These are phyloP conservation scores for Peniophora sp. DNA, from an alignment of 1,284 basidiomycete species.

Conservation along the genomic window DNA sequence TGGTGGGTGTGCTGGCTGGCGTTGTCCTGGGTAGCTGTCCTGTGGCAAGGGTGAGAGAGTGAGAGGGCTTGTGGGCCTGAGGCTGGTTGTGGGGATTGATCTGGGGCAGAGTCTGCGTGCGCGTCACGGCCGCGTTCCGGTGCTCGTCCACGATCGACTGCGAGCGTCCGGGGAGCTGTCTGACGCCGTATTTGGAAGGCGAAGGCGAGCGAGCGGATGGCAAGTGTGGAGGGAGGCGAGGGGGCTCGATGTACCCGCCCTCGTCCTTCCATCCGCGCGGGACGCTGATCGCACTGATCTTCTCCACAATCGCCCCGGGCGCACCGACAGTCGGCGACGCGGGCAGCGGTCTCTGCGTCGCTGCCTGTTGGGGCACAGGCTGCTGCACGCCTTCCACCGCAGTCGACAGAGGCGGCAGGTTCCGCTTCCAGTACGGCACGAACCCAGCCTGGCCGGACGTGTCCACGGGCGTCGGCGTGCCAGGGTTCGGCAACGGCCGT, in stretches of 20 bases:
- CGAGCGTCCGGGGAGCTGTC: slow-evolving; percentile 17
- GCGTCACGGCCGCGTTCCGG: slow-evolving; percentile 6
- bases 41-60: background rate
- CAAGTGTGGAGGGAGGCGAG: background rate
- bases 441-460: slow-evolving; percentile 2
- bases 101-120: background rate
- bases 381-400: slow-evolving; percentile 1
- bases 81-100: background rate
- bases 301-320: slow-evolving; percentile 4
- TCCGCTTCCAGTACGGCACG: slow-evolving; percentile 15
- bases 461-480: background rate
- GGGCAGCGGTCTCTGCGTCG: slow-evolving; percentile 8
- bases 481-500: background rate
- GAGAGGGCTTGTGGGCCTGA: slow-evolving; percentile 5
- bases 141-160: slow-evolving; percentile 8
- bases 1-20: slow-evolving; percentile 9
- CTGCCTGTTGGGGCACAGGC: slow-evolving; percentile 1
- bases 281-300: slow-evolving; percentile 6
- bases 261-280: background rate
- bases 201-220: slow-evolving; percentile 15
- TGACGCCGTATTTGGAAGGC: slow-evolving; percentile 19
- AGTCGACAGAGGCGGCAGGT: slow-evolving; percentile 9
- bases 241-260: background rate
- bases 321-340: slow-evolving; percentile 8
- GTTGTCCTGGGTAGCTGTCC: slow-evolving; percentile 5